Evolutionary conservation across 768 basidiomycete species (phyloP), one percentile per base, ranked within the genome.

Genomic region (Mrakia frigida): DNA sequence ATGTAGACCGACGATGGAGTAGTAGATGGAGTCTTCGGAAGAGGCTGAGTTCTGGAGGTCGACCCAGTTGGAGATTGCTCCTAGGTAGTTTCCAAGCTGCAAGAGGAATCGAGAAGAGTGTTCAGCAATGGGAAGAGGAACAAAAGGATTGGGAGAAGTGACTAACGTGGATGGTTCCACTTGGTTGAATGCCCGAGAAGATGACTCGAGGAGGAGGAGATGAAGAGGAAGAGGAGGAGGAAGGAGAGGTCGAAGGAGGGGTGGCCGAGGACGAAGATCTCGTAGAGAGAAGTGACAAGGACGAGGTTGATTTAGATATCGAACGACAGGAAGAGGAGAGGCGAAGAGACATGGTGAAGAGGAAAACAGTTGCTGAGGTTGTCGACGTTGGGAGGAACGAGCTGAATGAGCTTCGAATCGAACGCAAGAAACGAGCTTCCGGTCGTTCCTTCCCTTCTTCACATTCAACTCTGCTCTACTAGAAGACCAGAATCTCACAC

Each of bases 131-230:
- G n/a, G 25, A n/a, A 65, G 43, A 41, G 59, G 39, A 16, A 78
- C 43, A 59, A 50, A n/a, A 78, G 43, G 52, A 46, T 25, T 18
- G 13, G 16, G 63, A 25, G 18, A 37, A 28, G 33, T 37, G n/a
- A 28, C 35, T 35, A n/a, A 82, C 82, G 92, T 2, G 95, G 18
- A 78, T 70, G 31, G 73, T 74, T 6, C 77, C 77, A 7, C 52
- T 95, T 0, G 95, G 95, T 81, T 96, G 95, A 41, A 98, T 96
- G 5, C 94, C 95, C 18, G 92, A 93, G 82, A 98, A 91, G 52
- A 77, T 77, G 50, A 50, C 52, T 25, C 70, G 28, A 25, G 70
- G 33, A 28, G 65, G 65, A 43, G 35, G 65, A 37, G 33, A n/a
- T 35, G 63, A 33, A 39, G 35, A 14, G 61, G 61, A 63, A 18